phyloP scores from a whole-genome alignment of 129 eudicot species.

The Flaveria robusta region DNA sequence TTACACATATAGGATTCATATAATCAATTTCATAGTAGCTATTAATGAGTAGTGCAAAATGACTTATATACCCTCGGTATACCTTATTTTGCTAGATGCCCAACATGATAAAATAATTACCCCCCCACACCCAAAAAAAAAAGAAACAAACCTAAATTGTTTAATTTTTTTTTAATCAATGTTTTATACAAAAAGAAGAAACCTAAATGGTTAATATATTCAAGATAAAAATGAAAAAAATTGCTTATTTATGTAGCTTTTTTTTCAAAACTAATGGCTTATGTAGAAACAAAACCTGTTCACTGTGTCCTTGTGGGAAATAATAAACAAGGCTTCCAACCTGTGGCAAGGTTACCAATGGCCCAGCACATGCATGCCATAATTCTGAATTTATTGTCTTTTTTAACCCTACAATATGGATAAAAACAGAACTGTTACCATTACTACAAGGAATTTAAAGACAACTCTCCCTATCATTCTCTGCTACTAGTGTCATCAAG shows the following conservation, averaged over 20 bases:
- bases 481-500: conserved; percentile 26
- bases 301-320: conserved; percentile 98
- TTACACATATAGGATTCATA: not conserved
- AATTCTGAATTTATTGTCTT: conserved; percentile 79
- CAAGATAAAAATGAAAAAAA: not conserved
- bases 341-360: conserved; percentile 87
- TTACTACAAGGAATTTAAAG: not conserved
- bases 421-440: conserved; percentile 21
- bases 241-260: conserved; percentile 37
- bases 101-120: no score
- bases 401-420: conserved; percentile 52
- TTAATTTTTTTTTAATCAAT: no score
- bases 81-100: no score
- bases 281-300: conserved; percentile 66
- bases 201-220: not conserved
- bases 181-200: no score
- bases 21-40: not conserved
- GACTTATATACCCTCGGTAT: not conserved
- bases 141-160: no score
- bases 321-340: conserved; percentile 96
- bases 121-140: no score
- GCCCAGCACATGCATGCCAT: conserved; percentile 99
- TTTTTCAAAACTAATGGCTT: conserved; percentile 22
- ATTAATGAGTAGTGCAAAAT: not conserved
- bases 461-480: conserved; percentile 28